Conservation (phyloP, 192 early-diverging fungal genomes). For the Phycomyces blakesleeanus region DNA sequence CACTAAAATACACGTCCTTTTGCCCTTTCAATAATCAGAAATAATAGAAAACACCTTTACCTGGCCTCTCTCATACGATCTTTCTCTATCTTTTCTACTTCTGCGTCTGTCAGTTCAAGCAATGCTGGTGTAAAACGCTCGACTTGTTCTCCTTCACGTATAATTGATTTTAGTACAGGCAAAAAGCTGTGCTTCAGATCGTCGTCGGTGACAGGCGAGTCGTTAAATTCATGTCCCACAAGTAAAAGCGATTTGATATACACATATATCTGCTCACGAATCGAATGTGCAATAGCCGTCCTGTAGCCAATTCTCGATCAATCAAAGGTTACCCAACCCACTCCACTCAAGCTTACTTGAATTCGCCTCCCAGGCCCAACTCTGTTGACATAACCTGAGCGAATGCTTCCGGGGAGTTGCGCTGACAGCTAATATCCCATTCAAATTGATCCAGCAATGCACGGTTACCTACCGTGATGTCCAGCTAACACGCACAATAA, state of each 20-base stretch:
- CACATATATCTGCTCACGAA: constrained; percentile 89
- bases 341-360: constrained; percentile 53
- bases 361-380: constrained; percentile 78
- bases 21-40: too few species aligned
- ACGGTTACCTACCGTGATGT: constrained; percentile 82
- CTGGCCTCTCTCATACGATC: constrained; percentile 77
- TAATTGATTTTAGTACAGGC: constrained; percentile 50
- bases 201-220: constrained; percentile 70
- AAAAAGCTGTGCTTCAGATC: constrained; percentile 70
- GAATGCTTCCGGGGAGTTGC: constrained; percentile 84
- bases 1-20: too few species aligned
- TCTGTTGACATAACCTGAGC: constrained; percentile 78
- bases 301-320: constrained; percentile 33
- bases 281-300: constrained; percentile 87
- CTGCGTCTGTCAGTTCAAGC: constrained; percentile 59
- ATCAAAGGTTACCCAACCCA: neutral
- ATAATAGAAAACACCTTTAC: constrained; percentile 19
- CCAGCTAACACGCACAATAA: constrained; percentile 50
- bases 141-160: constrained; percentile 46
- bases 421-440: constrained; percentile 80
- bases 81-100: constrained; percentile 79
- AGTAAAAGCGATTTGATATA: constrained; percentile 81
- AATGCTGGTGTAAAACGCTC: constrained; percentile 63
- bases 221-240: constrained; percentile 78
- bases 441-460: constrained; percentile 91